Evolutionary conservation across 2,329 filamentous ascomycete species (phyloP), one percentile per base, ranked within the genome.

Genomic region (Passalora sequoiae): DNA sequence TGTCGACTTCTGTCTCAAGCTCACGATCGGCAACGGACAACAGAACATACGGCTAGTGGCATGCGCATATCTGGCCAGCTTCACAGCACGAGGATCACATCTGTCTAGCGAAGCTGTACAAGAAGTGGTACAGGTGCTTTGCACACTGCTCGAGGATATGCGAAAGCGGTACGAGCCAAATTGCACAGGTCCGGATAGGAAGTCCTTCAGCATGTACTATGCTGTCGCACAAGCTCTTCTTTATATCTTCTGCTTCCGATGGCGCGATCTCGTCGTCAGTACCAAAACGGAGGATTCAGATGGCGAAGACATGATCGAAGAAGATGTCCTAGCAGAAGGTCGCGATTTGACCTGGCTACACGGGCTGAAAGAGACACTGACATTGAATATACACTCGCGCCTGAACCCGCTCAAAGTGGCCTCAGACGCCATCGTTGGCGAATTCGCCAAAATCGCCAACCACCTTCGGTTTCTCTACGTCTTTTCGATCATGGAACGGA

Each of bases 221-320:
- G 82, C 86, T 13, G 80, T 89, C 36, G 81, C 85, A n/a, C 89
- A 96, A 65, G 89, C 89, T 1, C 73, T 94, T 2, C 77, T 96
- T 17, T 96, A 96, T 69, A 91, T 94, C 46, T 96, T 94, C 68
- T 98, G 92, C 71, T 98, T 98, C 73, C 83, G 92, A 43, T 98
- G 92, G 92, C 84, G 88, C 49, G 91, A 97, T 60, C 74, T 98
- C 35, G 84, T 87, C 43, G 72, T 78, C 15, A 75, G 64, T 8
- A 52, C 77, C 1, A 77, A 76, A 3, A 71, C 38, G 7, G 50
- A 53, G 3, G 51, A 59, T 16, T 42, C 49, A 2, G 55, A 57
- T 36, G 49, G 48, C 12, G 46, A 77, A 1, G 74, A 81, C 12
- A 67, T 73, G 33, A 67, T 68, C 36, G 65, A 73, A n/a, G 69